Conservation (phyloP, 495 filamentous ascomycete genomes). For the Hypoxylon trugodes region DNA sequence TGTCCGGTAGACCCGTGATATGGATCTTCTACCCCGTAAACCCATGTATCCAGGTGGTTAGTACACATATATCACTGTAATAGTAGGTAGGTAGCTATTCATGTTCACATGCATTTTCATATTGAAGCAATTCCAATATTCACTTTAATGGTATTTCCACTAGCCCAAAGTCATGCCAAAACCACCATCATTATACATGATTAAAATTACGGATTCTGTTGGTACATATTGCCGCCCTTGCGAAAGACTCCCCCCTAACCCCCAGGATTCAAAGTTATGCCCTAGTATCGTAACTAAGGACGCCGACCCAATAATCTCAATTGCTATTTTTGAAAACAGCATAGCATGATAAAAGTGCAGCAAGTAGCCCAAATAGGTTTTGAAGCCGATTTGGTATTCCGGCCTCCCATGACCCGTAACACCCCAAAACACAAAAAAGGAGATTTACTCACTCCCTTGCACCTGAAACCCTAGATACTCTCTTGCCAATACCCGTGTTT, state of each 20-base stretch:
- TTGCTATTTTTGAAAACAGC: conserved; percentile 21
- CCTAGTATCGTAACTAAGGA: conserved; percentile 28
- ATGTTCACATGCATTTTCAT: background rate
- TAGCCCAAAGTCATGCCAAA: conserved; percentile 15
- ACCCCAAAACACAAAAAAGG: conserved; percentile 24
- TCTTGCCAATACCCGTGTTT: conserved; percentile 28
- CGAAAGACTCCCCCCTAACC: conserved; percentile 7
- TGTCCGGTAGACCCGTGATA: too few species aligned
- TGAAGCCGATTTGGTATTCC: conserved; percentile 27
- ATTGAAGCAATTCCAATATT: background rate
- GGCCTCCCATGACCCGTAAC: conserved; percentile 30
- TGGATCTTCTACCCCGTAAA: too few species aligned
- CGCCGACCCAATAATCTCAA: conserved; percentile 20
- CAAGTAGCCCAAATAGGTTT: conserved; percentile 3
- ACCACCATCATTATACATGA: conserved; percentile 31
- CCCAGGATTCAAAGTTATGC: conserved; percentile 25
- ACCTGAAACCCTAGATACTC: conserved; percentile 27
- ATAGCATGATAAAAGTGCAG: too few species aligned
- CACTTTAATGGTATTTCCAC: conserved; percentile 4
- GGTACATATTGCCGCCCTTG: conserved; percentile 22
- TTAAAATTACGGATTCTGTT: conserved; percentile 35
- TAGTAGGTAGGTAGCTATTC: background rate
- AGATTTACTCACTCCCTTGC: conserved; percentile 14
- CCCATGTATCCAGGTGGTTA: too few species aligned
- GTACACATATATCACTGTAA: too few species aligned